These are phyloP conservation scores for Gaeumannomyces tritici DNA, from an alignment of 2,329 filamentous ascomycete species.

Conservation along the genomic window DNA sequence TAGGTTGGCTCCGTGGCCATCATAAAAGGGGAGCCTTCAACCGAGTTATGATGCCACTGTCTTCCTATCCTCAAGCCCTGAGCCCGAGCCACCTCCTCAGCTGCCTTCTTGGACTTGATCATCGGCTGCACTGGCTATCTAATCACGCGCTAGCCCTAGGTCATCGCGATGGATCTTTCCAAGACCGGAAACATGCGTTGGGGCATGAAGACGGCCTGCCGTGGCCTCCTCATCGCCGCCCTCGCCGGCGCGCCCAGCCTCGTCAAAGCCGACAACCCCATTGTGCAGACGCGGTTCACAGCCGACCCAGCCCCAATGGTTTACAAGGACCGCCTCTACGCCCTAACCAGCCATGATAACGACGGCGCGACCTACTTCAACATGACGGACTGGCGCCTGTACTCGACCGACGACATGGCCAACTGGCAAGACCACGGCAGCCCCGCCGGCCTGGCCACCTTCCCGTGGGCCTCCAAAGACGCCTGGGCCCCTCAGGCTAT, in stretches of 20 bases:
- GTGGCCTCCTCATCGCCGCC: background rate
- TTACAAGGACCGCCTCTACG: conserved; percentile 16
- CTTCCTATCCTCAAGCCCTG: too few relatives aligned
- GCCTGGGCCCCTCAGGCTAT: conserved; percentile 24
- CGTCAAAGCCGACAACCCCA: conserved; percentile 7
- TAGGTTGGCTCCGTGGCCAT: too few relatives aligned
- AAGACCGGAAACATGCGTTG: background rate
- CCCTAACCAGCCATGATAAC: conserved; percentile 22
- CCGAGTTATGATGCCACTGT: too few relatives aligned
- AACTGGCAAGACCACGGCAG: conserved; percentile 22
- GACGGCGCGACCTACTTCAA: conserved; percentile 14
- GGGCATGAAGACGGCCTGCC: background rate
- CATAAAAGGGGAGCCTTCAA: too few relatives aligned
- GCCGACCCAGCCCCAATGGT: conserved; percentile 19
- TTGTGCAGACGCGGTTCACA: conserved; percentile 8
- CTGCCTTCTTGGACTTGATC: background rate
- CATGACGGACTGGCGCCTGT: conserved; percentile 23
- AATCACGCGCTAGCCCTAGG: too few relatives aligned
- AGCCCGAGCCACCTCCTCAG: background rate
- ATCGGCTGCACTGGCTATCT: background rate
- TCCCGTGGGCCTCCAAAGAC: conserved; percentile 22
- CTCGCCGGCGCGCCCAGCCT: background rate
- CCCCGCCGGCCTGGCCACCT: conserved; percentile 16
- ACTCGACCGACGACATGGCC: conserved; percentile 21
- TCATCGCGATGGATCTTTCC: background rate